These are phyloP conservation scores for Taiwanofungus camphoratus DNA, from an alignment of 1,284 basidiomycete species.

Conservation along the genomic window DNA sequence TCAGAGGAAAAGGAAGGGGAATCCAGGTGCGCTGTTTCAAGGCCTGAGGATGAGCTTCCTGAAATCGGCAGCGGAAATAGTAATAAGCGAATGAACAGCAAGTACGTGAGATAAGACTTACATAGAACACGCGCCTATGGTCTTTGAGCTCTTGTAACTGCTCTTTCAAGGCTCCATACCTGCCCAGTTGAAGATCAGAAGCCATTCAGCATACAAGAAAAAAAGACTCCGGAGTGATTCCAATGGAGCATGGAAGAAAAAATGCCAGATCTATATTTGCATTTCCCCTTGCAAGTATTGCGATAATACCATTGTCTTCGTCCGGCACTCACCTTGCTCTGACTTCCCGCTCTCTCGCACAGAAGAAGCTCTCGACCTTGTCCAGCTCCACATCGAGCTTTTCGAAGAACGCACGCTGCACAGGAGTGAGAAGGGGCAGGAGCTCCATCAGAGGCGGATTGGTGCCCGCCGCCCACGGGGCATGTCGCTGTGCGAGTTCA, in stretches of 20 bases:
- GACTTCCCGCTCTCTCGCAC: constrained; percentile 64
- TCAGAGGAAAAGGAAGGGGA: constrained; percentile 1
- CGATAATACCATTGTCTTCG: too few species aligned
- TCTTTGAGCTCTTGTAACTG: constrained; percentile 74
- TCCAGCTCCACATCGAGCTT: constrained; percentile 71
- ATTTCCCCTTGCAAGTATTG: too few species aligned
- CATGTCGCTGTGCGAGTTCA: too few species aligned
- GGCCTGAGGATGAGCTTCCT: constrained; percentile 5
- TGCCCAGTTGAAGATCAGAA: too few species aligned
- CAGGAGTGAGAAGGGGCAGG: constrained; percentile 45
- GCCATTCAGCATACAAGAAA: too few species aligned
- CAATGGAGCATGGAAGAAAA: too few species aligned
- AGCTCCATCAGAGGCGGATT: constrained; percentile 44
- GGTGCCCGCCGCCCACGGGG: constrained; percentile 12
- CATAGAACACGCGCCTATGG: constrained; percentile 65
- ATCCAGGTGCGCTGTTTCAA: neutral
- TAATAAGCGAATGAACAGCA: neutral
- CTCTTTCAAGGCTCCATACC: constrained; percentile 40
- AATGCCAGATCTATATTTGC: neutral
- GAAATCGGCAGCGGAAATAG: neutral
- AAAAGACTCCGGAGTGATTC: too few species aligned
- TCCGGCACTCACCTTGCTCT: constrained; percentile 37
- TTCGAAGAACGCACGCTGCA: constrained; percentile 70
- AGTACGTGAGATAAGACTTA: constrained; percentile 28
- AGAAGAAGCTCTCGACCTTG: constrained; percentile 83